phyloP scores from a whole-genome alignment of 345 rosid species.

The Leavenworthia alabamica region DNA sequence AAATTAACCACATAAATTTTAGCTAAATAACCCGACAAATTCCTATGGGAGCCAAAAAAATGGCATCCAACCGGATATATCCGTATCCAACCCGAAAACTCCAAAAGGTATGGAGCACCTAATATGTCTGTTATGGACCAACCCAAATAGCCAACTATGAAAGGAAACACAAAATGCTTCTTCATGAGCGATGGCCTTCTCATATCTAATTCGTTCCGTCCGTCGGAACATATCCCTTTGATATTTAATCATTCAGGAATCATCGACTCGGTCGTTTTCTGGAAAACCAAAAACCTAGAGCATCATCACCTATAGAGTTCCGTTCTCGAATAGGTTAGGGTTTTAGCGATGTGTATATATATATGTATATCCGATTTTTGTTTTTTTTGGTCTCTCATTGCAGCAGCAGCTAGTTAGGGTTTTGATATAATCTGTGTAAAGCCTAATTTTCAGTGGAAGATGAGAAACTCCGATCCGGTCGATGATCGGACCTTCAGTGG shows the following conservation, averaged over 20 bases:
- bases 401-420: constrained; percentile 28
- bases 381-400: constrained; percentile 12
- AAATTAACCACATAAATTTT: not conserved
- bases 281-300: constrained; percentile 22
- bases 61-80: too few species aligned
- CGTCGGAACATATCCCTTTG: not conserved
- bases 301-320: not conserved
- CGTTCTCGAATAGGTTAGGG: constrained; percentile 13
- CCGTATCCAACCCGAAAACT: too few species aligned
- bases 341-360: constrained; percentile 7
- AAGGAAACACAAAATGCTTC: not conserved
- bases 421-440: constrained; percentile 2
- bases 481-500: constrained; percentile 72
- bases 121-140: too few species aligned
- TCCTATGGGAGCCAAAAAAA: too few species aligned
- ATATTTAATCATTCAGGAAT: constrained; percentile 4
- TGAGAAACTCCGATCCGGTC: constrained; percentile 56
- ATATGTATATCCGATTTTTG: not conserved
- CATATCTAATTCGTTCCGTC: too few species aligned
- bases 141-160: not conserved
- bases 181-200: too few species aligned
- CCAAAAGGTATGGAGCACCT: too few species aligned
- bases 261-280: constrained; percentile 5
- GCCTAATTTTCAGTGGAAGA: constrained; percentile 30
- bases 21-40: not conserved